Conservation (phyloP, 2,329 filamentous ascomycete genomes). For the Talaromyces atroroseus region DNA sequence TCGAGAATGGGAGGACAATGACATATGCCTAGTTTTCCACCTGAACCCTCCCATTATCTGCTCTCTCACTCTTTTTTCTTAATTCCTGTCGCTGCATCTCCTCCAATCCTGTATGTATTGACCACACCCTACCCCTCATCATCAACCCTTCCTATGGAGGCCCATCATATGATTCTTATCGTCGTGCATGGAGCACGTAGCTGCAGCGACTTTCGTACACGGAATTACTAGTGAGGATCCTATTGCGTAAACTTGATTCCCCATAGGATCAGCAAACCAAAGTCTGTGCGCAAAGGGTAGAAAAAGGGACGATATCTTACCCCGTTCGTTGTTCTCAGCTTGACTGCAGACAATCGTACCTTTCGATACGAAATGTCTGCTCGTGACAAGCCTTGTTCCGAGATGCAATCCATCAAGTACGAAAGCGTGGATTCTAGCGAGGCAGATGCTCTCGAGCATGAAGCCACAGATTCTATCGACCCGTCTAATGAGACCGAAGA, state of each 20-base stretch:
- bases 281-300: background rate
- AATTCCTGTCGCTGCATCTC: too few species aligned
- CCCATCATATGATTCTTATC: too few species aligned
- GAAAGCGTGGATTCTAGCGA: background rate
- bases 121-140: too few species aligned
- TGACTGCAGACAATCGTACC: background rate
- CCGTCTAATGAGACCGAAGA: background rate
- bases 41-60: too few species aligned
- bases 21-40: too few species aligned
- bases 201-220: too few species aligned
- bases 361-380: background rate
- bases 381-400: background rate
- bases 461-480: background rate
- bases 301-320: background rate
- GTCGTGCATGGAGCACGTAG: too few species aligned
- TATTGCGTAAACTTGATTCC: background rate
- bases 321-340: background rate
- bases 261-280: background rate
- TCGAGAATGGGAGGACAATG: too few species aligned
- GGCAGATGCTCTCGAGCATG: background rate
- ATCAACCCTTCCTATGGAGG: too few species aligned
- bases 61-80: too few species aligned
- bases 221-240: too few species aligned
- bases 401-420: background rate
- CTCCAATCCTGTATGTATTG: too few species aligned